Evolutionary conservation across 2,329 filamentous ascomycete species (phyloP), one percentile per base, ranked within the genome.

Genomic region (Penicillium sclerotigenum): DNA sequence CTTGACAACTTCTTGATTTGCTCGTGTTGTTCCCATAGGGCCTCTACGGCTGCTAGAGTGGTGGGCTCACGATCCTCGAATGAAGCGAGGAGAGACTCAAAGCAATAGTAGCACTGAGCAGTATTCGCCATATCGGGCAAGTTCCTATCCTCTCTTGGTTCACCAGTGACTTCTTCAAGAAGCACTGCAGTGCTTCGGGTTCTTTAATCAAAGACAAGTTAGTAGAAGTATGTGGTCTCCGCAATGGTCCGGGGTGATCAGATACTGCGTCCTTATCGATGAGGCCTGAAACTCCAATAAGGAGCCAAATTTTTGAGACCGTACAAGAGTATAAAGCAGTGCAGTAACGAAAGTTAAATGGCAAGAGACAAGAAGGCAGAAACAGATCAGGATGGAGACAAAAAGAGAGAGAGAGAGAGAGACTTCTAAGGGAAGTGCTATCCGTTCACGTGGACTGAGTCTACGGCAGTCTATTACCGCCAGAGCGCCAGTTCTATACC

Each of bases 21-120:
- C 56, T 77, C 69, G 67, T 84, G 81, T 60, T 79, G 74, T 46
- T 80, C 77, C 82, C 84, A 96, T 8, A 88, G 84, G 18, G 84
- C 78, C 75, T 93, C 84, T 58, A 96, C 82, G 61, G 87, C 80
- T 41, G 79, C 73, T 24, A 97, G 84, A 47, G 79, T 81, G 65
- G 91, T 79, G 11, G 89, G 78, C 56, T 86, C 80, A 59, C 87
- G 87, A 61, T 82, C 78, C 64, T 90, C 83, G 64, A 96, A 89
- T 58, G 86, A 83, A 52, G 92, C 88, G 47, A 85, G 82, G 36
- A 99, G 85, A 38, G 82, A 81, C 76, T 99, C 94, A 80, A 99
- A 97, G 79, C 92, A 97, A 75, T 87, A 92, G 68, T 93, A 86
- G 75, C 92, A 97, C 76, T 97, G 93, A 57, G 87, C 87, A 66